Base-by-base conservation (phyloP, 106 monocot species). In the Ottelia alismoides region DNA sequence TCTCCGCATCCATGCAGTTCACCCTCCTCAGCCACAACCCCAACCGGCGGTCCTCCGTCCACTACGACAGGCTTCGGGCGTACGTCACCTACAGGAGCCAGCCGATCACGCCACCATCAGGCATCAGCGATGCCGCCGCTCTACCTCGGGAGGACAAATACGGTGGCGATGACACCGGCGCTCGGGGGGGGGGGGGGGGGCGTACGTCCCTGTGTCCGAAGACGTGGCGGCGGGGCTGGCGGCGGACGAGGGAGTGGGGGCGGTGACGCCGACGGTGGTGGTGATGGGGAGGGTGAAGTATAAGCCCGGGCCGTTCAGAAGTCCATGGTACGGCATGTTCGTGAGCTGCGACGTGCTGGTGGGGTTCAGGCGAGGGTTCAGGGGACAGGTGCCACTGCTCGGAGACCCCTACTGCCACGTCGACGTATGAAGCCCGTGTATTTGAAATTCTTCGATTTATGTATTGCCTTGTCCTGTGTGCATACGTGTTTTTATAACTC, bases 231-330 rank as follows among this genome's bases (percentile, higher is more conserved):
- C 50, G 16, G 82, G 72, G 45, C 57, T 88, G 64, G 26, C 19
- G 29, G 46, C 44, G n/a, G 89, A 89, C 25, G 35, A 57, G 58
- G 54, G 30, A 25, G 76, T 61, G 27, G 80, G 90, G 28, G 56
- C 71, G 57, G 66, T 84, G 53, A 46, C 52, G 11, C 62, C 84
- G n/a, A 28, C 71, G 69, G 47, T 90, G 24, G 90, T 84, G 47
- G 18, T 90, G 40, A 25, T 77, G 65, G 90, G 84, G 14, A 49
- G 68, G 51, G 16, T 81, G 20, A 77, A 58, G 80, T 90, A 80
- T 67, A 69, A 64, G 59, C 43, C 62, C 0, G 84, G 80, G 31
- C 77, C 80, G 6, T 80, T 90, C 47, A 30, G 57, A 69, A 77
- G 67, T 30, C 63, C 43, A 19, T 90, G 90, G 90, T 29, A 58